Evolutionary conservation across 768 basidiomycete species (phyloP).

Genomic region (Leucosporidium yakuticum): DNA sequence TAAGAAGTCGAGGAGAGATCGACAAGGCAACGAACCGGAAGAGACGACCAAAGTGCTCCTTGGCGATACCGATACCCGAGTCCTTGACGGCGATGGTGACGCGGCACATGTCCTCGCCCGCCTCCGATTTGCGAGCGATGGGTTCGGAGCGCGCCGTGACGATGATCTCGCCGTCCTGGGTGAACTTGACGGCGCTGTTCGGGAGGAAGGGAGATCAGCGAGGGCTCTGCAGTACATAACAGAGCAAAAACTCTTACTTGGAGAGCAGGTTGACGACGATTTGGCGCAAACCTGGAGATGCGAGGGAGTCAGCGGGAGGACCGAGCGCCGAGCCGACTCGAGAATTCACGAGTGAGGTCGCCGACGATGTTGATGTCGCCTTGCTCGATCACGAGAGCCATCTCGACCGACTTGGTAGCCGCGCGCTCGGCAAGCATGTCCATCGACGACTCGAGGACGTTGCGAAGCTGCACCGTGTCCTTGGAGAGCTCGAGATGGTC

Average conservation of each 20-base stretch:
- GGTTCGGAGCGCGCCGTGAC: conserved; percentile 17
- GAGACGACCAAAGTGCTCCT: conserved; percentile 24
- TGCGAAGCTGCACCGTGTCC: conserved; percentile 19
- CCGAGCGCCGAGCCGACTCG: background rate
- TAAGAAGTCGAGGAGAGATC: background rate
- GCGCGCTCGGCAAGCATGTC: conserved; percentile 34
- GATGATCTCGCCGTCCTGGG: conserved; percentile 25
- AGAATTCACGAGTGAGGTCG: conserved; percentile 15
- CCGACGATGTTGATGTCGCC: conserved; percentile 29
- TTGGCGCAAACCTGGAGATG: background rate
- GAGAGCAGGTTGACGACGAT: conserved; percentile 32
- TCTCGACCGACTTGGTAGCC: conserved; percentile 27
- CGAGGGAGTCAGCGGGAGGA: background rate
- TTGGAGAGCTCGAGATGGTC: conserved; percentile 26
- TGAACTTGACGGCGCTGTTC: conserved; percentile 32
- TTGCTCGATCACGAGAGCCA: conserved; percentile 26
- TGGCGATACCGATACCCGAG: conserved; percentile 31
- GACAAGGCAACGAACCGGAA: conserved; percentile 11
- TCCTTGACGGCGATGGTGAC: conserved; percentile 28
- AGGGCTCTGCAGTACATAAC: accelerated
- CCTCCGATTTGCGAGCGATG: background rate
- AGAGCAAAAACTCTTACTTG: background rate
- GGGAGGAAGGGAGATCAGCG: background rate
- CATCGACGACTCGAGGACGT: conserved; percentile 20
- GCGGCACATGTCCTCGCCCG: background rate